These are phyloP conservation scores for Fomitopsis serialis DNA, from an alignment of 768 basidiomycete species.

Conservation along the genomic window DNA sequence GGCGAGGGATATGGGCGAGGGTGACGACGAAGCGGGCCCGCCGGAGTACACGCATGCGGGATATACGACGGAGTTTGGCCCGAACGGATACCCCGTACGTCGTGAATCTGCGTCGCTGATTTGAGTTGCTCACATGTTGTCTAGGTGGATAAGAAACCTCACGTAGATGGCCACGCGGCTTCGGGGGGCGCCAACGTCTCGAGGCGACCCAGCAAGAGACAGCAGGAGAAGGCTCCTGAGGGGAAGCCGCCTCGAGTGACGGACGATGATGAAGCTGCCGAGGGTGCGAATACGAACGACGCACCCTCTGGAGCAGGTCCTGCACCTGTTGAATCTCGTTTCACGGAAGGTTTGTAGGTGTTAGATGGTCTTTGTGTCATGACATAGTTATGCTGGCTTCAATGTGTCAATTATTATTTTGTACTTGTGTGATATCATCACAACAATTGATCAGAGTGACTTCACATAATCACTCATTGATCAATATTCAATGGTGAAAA, in stretches of 20 bases:
- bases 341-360: neutral
- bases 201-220: slow-evolving; percentile 50
- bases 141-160: slow-evolving; percentile 35
- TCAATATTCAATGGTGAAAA: too few relatives aligned
- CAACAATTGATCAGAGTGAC: too few relatives aligned
- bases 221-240: slow-evolving; percentile 72
- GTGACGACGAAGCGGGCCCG: slow-evolving; percentile 44
- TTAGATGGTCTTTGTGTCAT: too few relatives aligned
- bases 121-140: neutral
- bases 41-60: slow-evolving; percentile 56
- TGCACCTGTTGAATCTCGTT: neutral
- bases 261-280: slow-evolving; percentile 13
- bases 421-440: too few relatives aligned
- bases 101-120: neutral
- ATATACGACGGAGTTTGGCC: slow-evolving; percentile 32
- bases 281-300: neutral
- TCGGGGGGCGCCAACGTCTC: slow-evolving; percentile 29
- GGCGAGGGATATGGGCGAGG: slow-evolving; percentile 32
- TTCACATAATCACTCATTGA: too few relatives aligned
- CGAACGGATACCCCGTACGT: slow-evolving; percentile 24
- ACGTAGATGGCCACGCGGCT: slow-evolving; percentile 10
- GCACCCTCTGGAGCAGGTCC: neutral
- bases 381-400: too few relatives aligned
- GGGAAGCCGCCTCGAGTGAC: slow-evolving; percentile 35
- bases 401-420: too few relatives aligned